Evolutionary conservation across 305 asterid genomes (phyloP), one percentile per base, ranked within the genome.

Genomic region (Solanum chacoense): DNA sequence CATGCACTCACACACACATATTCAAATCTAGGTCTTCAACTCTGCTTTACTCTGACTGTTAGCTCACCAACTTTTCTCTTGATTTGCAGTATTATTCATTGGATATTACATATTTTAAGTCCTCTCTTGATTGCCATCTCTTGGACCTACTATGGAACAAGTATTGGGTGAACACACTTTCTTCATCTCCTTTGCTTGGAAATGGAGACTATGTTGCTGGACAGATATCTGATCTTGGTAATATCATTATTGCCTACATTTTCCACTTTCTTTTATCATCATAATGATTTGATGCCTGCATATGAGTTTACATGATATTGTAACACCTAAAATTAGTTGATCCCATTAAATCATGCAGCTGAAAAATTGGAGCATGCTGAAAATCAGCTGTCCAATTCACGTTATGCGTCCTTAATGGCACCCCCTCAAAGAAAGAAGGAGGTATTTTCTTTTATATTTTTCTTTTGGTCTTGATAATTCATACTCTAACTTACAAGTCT

Each of bases 141-240:
- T 91, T 96, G 97, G 99, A 97, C 91, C 93, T 97, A 2, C 94
- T 97, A 24, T 97, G 99, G 99, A 97, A 97, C 91, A 96, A 97
- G 91, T 97, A 97, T 89, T 97, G 99, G 99, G 99, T 97, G 71
- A 97, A 97, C 94, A 97, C 99, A 11, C 99, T 97, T 87, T 97
- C 99, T 34, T 97, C 99, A 74, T 95, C 99, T 76, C 99, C 99
- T 71, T 93, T 97, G 94, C 99, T 97, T 72, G 99, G 99, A 59
- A 96, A 95, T 88, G 99, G 99, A 55, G 99, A 97, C 93, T 96
- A 94, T 91, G 98, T 97, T 85, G 99, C 99, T 84, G 99, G 99
- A 36, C 99, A 97, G 90, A 97, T 97, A 78, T 97, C 98, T 85
- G 99, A 97, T 93, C 92, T 97, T 80, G 99, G 99, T 95, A 94